Evolutionary conservation across 352 stramenopile species (phyloP).

Genomic region (Globisporangium polare): DNA sequence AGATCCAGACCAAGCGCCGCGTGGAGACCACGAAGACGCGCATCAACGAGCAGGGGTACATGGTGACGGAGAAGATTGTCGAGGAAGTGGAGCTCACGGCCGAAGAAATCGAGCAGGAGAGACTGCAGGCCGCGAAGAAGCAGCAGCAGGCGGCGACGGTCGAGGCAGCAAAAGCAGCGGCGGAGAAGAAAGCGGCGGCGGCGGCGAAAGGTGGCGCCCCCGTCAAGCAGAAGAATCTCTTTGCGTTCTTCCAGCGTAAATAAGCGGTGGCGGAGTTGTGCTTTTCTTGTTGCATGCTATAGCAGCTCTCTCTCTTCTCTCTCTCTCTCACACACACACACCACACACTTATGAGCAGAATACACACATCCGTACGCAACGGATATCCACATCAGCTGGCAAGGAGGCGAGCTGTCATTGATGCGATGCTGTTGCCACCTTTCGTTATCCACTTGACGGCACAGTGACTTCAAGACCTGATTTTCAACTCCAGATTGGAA

Average conservation of each 20-base stretch:
- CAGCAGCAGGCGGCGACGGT: slow-evolving; percentile 30
- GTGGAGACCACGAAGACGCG: slow-evolving; percentile 64
- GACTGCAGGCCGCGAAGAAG: slow-evolving; percentile 43
- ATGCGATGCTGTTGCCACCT: no score
- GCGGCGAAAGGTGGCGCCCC: slow-evolving; percentile 41
- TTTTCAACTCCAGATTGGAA: no score
- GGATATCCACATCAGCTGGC: neutral
- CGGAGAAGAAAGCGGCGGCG: slow-evolving; percentile 49
- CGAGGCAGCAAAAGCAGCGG: slow-evolving; percentile 30
- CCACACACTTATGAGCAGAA: neutral
- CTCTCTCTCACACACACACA: neutral
- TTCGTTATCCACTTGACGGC: no score
- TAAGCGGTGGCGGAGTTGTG: neutral
- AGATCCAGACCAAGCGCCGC: slow-evolving; percentile 41
- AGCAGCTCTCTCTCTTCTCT: neutral
- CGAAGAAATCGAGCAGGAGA: slow-evolving; percentile 53
- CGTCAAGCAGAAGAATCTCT: slow-evolving; percentile 65
- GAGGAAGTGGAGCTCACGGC: slow-evolving; percentile 65
- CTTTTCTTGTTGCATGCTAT: neutral
- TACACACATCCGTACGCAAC: no score
- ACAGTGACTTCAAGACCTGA: neutral
- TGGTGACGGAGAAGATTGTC: slow-evolving; percentile 77
- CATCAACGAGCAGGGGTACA: slow-evolving; percentile 82
- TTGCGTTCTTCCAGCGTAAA: slow-evolving; percentile 57
- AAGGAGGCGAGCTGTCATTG: neutral